A percentile compares a stretch with the other conserved stretches of the same genome.
These are phyloP conservation scores for Zangia roseola DNA, from an alignment of 768 basidiomycete species.

Conservation along the genomic window DNA sequence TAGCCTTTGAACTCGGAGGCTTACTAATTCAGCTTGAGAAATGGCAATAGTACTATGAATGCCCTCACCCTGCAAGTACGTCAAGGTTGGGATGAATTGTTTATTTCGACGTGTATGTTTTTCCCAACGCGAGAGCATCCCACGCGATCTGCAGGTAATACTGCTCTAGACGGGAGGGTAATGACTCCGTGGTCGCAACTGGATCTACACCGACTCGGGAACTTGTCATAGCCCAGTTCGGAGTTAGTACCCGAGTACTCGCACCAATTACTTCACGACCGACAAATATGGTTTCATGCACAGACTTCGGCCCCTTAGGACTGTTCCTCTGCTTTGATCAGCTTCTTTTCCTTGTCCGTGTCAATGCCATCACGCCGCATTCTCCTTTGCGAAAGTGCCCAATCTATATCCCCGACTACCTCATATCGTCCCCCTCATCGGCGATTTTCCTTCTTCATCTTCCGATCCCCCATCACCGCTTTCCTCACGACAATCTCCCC, in stretches of 20 bases:
- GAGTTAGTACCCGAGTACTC: constrained; percentile 33
- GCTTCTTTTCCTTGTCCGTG: constrained; percentile 32
- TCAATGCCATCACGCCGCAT: constrained; percentile 31
- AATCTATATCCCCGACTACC: constrained; percentile 31
- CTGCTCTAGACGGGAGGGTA: constrained; percentile 14
- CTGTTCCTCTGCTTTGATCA: constrained; percentile 13
- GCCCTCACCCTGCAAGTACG: constrained; percentile 11
- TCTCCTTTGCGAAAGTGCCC: constrained; percentile 25
- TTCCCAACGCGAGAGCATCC: constrained; percentile 16
- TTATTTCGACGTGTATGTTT: constrained; percentile 13
- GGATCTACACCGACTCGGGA: constrained; percentile 27
- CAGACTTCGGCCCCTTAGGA: constrained; percentile 31
- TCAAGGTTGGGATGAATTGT: constrained; percentile 22
- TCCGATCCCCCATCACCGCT: constrained; percentile 31
- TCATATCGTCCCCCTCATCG: constrained; percentile 19
- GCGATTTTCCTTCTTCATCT: constrained; percentile 25
- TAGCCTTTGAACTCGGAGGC: constrained; percentile 29
- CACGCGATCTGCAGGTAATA: constrained; percentile 17
- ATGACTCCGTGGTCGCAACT: constrained; percentile 28
- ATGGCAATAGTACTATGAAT: constrained; percentile 3
- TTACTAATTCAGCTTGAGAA: constrained; percentile 31
- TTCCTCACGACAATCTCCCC: constrained; percentile 19
- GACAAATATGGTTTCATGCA: constrained; percentile 33
- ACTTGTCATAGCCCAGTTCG: constrained; percentile 28
- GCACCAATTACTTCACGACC: constrained; percentile 32